phyloP scores from a whole-genome alignment of 257 asterid genomes.

The Capsicum chinense region DNA sequence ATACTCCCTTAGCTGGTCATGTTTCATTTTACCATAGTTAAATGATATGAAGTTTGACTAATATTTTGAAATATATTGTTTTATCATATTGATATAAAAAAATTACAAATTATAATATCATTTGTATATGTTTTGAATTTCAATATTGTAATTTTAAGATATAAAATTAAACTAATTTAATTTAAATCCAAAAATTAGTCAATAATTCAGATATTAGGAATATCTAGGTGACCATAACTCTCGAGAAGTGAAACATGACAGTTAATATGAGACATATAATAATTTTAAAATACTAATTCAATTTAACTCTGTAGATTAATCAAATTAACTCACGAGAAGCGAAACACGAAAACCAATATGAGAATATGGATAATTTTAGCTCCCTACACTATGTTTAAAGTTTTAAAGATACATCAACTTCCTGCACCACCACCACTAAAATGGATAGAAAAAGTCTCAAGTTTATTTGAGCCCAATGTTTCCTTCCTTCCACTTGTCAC shows the following conservation, averaged over 20 bases:
- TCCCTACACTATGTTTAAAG: neutral
- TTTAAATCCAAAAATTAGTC: neutral
- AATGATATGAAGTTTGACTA: neutral
- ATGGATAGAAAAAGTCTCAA: slow-evolving; percentile 44
- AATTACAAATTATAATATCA: neutral
- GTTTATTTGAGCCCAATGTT: neutral
- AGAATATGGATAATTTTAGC: neutral
- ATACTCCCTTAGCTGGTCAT: neutral
- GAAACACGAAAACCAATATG: neutral
- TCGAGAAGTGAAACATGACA: no score
- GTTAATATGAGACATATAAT: neutral
- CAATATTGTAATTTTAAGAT: neutral
- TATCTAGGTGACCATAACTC: no score
- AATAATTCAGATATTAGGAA: no score
- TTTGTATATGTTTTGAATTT: neutral
- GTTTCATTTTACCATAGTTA: neutral
- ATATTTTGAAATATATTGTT: neutral
- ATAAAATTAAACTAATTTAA: neutral
- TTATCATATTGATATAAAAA: neutral
- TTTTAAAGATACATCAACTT: no score
- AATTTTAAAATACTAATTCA: neutral
- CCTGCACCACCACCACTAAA: neutral
- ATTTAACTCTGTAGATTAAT: neutral
- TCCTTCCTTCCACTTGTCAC: slow-evolving; percentile 73
- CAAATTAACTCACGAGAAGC: neutral